Base-by-base conservation (phyloP, 345 rosid species). In the Alliaria petiolata region DNA sequence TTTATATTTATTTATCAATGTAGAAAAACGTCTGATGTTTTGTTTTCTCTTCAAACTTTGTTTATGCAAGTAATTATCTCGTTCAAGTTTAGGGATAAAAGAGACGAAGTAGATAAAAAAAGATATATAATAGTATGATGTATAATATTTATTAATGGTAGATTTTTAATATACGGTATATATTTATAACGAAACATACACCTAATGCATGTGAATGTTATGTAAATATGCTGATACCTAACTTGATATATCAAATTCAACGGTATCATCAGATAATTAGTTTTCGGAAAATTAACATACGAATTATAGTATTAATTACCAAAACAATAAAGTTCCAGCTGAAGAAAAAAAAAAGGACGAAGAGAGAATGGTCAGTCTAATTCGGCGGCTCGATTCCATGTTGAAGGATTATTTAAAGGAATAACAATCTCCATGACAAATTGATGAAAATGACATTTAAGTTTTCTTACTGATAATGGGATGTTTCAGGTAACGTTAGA, bases 321-420 rank as follows among this genome's bases (percentile, higher is more conserved):
- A n/a, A n/a, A n/a, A n/a, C n/a, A 19, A 31, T 45, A 35, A 33
- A 47, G 58, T 35, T 35, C 28, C 15, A 56, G 28, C 31, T 36
- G 39, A 17, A 53, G 19, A 46, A n/a, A n/a, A n/a, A n/a, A n/a
- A n/a, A n/a, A n/a, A n/a, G n/a, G n/a, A n/a, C n/a, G n/a, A n/a
- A 8, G 31, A 34, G 17, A 34, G 38, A 46, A 47, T 26, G 49
- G 5, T 6, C 28, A 38, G 69, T 72, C 59, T 55, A 72, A 13
- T 49, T 55, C 36, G 77, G 65, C 77, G 77, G 77, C 77, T 64
- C 3, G 39, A 7, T 56, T 72, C n/a, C 17, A 25, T 65, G 13
- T 35, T 16, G 57, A 22, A 28, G 31, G 9, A 20, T 6, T 25
- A 5, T 42, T 42, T 3, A 0, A 5, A n/a, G n/a, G n/a, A n/a